These are phyloP conservation scores for Rubus idaeus DNA, from an alignment of 306 rosid species.

Conservation along the genomic window DNA sequence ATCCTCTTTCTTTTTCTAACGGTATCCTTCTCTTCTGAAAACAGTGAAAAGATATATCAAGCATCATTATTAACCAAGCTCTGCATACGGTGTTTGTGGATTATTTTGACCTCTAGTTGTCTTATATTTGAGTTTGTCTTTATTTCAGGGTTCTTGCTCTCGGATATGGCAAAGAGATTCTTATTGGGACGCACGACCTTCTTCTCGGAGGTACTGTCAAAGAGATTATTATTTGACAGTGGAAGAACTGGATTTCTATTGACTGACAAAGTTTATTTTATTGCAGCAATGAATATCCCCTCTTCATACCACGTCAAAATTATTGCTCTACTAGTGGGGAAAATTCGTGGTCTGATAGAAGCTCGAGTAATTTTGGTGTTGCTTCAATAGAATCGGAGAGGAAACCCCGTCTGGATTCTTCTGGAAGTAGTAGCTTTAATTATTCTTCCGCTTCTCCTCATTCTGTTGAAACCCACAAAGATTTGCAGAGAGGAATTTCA, in stretches of 20 bases:
- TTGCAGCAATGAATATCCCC: constrained; percentile 90
- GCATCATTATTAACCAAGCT: neutral
- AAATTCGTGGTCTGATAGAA: constrained; percentile 92
- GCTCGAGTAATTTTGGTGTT: constrained; percentile 90
- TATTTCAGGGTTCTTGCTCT: constrained; percentile 87
- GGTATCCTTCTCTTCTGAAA: neutral
- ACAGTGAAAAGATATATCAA: constrained; percentile 3
- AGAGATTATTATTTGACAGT: constrained; percentile 12
- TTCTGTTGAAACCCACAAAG: constrained; percentile 72
- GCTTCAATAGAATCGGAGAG: constrained; percentile 94
- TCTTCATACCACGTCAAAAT: constrained; percentile 91
- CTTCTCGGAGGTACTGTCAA: constrained; percentile 83
- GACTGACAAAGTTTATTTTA: constrained; percentile 30
- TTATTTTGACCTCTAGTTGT: constrained; percentile 6
- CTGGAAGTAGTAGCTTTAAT: constrained; percentile 74
- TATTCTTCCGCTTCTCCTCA: constrained; percentile 76
- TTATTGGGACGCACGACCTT: constrained; percentile 84
- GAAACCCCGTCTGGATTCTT: constrained; percentile 70
- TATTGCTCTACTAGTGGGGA: constrained; percentile 83
- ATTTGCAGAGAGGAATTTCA: constrained; percentile 91
- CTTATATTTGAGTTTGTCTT: constrained; percentile 9
- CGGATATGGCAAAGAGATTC: constrained; percentile 98
- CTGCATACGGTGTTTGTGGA: neutral
- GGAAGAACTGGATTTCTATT: constrained; percentile 22
- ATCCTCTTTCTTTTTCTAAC: neutral